These are phyloP conservation scores for Candolleomyces efflorescens DNA, from an alignment of 768 basidiomycete genomes.

Conservation along the genomic window DNA sequence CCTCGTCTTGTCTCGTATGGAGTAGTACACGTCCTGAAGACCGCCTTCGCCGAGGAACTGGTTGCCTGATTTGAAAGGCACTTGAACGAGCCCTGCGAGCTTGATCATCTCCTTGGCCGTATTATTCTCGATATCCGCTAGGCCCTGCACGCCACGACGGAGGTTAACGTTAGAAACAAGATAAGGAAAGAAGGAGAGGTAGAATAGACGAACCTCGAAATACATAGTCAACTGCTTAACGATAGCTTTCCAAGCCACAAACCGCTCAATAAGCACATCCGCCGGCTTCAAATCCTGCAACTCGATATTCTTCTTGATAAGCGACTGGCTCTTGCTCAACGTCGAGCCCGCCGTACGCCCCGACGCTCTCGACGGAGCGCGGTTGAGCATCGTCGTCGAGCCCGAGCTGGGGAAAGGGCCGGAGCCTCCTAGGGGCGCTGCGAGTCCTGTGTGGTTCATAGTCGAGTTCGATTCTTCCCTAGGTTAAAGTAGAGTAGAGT, in stretches of 20 bases:
- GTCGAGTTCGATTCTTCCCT: no score
- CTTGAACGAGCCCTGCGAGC: conserved; percentile 93
- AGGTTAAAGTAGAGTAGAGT: no score
- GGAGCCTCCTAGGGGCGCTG: no score
- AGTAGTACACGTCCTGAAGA: conserved; percentile 92
- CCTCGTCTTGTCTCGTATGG: conserved; percentile 90
- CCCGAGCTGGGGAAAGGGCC: neutral
- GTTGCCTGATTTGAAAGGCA: conserved; percentile 92
- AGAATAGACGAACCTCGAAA: conserved; percentile 52
- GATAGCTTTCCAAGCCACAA: conserved; percentile 93
- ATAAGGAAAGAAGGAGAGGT: neutral
- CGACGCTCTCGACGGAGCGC: conserved; percentile 70
- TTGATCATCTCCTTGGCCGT: conserved; percentile 91
- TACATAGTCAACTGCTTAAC: conserved; percentile 94
- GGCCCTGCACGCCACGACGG: no score
- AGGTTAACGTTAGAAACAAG: neutral
- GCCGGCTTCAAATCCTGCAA: conserved; percentile 88
- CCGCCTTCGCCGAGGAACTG: conserved; percentile 99
- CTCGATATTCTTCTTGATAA: conserved; percentile 93
- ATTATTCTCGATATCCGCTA: conserved; percentile 90
- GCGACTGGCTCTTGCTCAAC: conserved; percentile 72
- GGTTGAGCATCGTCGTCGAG: conserved; percentile 40
- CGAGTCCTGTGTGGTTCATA: neutral
- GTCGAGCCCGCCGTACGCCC: conserved; percentile 61
- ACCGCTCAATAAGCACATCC: conserved; percentile 95